Evolutionary conservation across 2,329 filamentous ascomycete genomes (phyloP).

Genomic region (Colletotrichum sansevieriae): DNA sequence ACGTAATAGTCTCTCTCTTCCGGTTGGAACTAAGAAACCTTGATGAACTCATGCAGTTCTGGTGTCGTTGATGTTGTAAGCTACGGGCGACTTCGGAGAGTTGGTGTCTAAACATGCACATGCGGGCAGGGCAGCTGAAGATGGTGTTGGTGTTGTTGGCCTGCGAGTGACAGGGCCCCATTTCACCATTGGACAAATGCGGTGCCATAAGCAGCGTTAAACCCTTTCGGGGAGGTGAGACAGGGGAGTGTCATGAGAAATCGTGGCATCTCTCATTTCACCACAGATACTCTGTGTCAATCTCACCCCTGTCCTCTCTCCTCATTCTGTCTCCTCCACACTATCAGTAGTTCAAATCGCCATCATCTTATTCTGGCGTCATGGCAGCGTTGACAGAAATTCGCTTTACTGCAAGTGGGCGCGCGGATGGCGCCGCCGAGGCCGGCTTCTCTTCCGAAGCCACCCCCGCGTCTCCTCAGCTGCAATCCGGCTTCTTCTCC

Average conservation of each 20-base stretch:
- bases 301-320: background rate
- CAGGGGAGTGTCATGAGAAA: background rate
- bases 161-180: background rate
- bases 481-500: constrained; percentile 33
- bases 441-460: background rate
- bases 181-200: constrained; percentile 9
- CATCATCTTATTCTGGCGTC: background rate
- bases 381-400: background rate
- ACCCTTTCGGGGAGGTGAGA: constrained; percentile 23
- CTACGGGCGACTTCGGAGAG: constrained; percentile 6
- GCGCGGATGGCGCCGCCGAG: constrained; percentile 1
- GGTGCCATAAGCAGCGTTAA: constrained; percentile 33
- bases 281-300: background rate
- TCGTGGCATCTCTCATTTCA: background rate
- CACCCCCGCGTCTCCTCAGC: background rate
- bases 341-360: no score
- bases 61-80: background rate
- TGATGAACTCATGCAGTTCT: constrained; percentile 14
- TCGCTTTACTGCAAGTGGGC: background rate
- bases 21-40: constrained; percentile 14
- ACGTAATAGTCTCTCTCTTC: constrained; percentile 32
- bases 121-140: background rate
- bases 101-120: background rate
- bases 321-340: background rate
- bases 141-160: background rate